These are phyloP conservation scores for Penicillium ucsense DNA, from an alignment of 495 filamentous ascomycete genomes.

Conservation along the genomic window DNA sequence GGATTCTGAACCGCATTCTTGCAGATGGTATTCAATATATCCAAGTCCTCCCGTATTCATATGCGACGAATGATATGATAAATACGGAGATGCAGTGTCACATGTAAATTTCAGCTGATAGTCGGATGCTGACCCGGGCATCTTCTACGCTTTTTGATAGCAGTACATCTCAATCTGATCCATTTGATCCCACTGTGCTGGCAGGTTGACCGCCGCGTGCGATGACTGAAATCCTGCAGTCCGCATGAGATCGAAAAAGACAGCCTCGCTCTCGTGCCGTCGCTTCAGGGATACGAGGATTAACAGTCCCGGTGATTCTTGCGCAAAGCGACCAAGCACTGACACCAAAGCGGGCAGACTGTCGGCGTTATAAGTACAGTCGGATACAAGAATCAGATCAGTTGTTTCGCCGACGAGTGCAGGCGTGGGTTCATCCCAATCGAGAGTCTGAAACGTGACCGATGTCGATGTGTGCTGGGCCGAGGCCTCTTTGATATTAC, in stretches of 20 bases:
- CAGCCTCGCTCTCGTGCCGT: slow-evolving; percentile 70
- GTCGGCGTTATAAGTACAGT: slow-evolving; percentile 93
- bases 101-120: too few species aligned
- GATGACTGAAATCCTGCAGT: slow-evolving; percentile 41
- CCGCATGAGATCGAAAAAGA: slow-evolving; percentile 71
- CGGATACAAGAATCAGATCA: slow-evolving; percentile 73
- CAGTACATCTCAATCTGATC: slow-evolving; percentile 55
- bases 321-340: slow-evolving; percentile 50
- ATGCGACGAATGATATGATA: too few species aligned
- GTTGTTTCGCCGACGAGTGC: slow-evolving; percentile 31
- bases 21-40: too few species aligned
- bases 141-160: slow-evolving; percentile 15
- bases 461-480: slow-evolving; percentile 20
- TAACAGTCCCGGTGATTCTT: slow-evolving; percentile 39
- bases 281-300: slow-evolving; percentile 75
- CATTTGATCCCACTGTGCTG: slow-evolving; percentile 44
- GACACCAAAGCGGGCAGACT: slow-evolving; percentile 65
- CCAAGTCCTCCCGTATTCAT: too few species aligned
- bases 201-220: slow-evolving; percentile 43
- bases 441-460: slow-evolving; percentile 51
- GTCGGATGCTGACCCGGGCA: too few species aligned
- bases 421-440: slow-evolving; percentile 59
- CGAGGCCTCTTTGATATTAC: slow-evolving; percentile 42
- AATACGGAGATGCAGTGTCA: too few species aligned
- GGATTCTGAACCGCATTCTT: too few species aligned